Percentiles rank a stretch among this genome's conserved stretches.
Conservation (phyloP, 75 land plant genomes). For the Isoetes taiwanensis region DNA sequence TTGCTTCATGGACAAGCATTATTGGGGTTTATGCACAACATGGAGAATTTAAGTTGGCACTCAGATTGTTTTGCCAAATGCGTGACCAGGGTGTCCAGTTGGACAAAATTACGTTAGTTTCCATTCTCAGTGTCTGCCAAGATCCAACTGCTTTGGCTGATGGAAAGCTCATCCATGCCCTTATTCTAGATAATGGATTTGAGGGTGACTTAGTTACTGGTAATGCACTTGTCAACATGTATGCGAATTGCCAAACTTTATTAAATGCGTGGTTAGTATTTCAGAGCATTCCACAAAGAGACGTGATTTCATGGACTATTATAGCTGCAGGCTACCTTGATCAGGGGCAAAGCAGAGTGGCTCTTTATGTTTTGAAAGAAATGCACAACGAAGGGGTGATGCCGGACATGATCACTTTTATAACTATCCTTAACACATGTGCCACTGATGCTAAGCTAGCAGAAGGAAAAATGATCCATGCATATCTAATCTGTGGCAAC, state of each 20-base stretch:
- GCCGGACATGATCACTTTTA: conserved; percentile 25
- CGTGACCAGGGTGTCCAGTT: conserved; percentile 6
- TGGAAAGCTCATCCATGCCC: conserved; percentile 26
- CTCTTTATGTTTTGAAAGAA: conserved; percentile 12
- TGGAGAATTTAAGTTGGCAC: conserved; percentile 9
- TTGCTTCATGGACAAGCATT: conserved; percentile 31
- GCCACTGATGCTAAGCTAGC: conserved; percentile 29
- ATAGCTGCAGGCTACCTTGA: conserved; percentile 30
- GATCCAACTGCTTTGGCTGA: background rate
- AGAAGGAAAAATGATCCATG: no score
- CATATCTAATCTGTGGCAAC: no score
- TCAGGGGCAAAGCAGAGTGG: conserved; percentile 15
- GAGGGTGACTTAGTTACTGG: conserved; percentile 27
- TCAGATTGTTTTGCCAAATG: conserved; percentile 22
- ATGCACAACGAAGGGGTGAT: conserved; percentile 25
- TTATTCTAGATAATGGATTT: conserved; percentile 11
- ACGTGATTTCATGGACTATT: conserved; percentile 31
- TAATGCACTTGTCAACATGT: conserved; percentile 33
- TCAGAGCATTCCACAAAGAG: conserved; percentile 13
- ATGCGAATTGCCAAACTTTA: conserved; percentile 32
- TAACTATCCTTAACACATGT: conserved; percentile 33
- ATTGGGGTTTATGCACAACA: conserved; percentile 17
- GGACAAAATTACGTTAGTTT: conserved; percentile 24
- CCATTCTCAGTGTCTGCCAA: conserved; percentile 20
- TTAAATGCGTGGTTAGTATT: conserved; percentile 20